These are phyloP conservation scores for Yarrowia sp. DNA, from an alignment of 805 yeast species.

Conservation along the genomic window DNA sequence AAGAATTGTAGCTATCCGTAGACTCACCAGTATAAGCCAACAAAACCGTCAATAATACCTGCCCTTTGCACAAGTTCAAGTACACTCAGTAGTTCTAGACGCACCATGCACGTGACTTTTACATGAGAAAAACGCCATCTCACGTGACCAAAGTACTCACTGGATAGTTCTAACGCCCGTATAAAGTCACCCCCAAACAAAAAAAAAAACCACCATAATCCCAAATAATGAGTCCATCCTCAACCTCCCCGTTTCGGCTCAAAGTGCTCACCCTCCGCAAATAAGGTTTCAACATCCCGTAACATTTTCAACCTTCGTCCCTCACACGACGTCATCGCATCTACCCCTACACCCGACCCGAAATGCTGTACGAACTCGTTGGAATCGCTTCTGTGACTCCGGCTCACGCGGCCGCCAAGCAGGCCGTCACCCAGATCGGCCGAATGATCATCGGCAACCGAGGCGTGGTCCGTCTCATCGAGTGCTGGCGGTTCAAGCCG, in stretches of 20 bases:
- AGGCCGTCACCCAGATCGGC: conserved; percentile 69
- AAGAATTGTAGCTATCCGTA: no score
- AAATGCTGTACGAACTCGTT: conserved; percentile 84
- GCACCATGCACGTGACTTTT: not conserved
- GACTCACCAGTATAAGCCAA: no score
- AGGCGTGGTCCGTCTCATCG: conserved; percentile 86
- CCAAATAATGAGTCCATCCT: no score
- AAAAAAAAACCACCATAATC: no score
- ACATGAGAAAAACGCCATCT: no score
- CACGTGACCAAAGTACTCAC: no score
- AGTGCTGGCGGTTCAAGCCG: conserved; percentile 72
- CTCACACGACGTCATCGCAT: conserved; percentile 9
- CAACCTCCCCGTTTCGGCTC: no score
- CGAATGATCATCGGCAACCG: conserved; percentile 79
- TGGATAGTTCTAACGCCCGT: no score
- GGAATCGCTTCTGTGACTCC: conserved; percentile 68
- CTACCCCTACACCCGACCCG: not conserved
- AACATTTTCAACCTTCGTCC: conserved; percentile 21
- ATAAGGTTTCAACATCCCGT: conserved; percentile 5
- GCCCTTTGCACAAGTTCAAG: no score
- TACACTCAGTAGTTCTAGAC: not conserved
- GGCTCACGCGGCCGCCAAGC: conserved; percentile 60
- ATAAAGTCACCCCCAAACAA: no score
- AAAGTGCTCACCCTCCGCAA: not conserved
- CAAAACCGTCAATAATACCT: no score